Evolutionary conservation across 2,329 filamentous ascomycete species (phyloP).

Genomic region (Metarhizium brunneum): DNA sequence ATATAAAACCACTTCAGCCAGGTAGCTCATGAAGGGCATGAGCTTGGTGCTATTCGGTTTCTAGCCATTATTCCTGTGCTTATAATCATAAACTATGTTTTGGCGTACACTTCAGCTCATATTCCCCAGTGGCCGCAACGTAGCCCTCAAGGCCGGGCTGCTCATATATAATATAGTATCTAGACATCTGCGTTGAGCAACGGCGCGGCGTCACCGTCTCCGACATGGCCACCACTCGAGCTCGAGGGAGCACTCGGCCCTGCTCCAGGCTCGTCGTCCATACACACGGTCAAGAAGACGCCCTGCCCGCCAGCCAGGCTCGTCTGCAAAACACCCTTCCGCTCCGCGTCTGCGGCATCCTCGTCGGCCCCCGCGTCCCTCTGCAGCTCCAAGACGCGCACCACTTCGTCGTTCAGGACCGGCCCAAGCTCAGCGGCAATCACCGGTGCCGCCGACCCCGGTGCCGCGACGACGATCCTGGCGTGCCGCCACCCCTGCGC

Average conservation of each 20-base stretch:
- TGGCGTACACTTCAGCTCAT: background rate
- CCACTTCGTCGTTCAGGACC: background rate
- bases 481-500: background rate
- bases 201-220: no score
- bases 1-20: constrained; percentile 17
- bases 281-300: constrained; percentile 16
- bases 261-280: constrained; percentile 2
- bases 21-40: constrained; percentile 6
- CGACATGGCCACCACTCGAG: no score
- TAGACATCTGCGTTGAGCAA: no score
- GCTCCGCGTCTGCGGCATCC: constrained; percentile 11
- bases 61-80: background rate
- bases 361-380: constrained; percentile 6
- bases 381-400: background rate
- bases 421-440: background rate
- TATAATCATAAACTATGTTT: background rate
- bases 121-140: no score
- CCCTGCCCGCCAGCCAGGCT: constrained; percentile 7
- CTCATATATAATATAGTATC: no score
- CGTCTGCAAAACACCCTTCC: constrained; percentile 14
- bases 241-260: no score
- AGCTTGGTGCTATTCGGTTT: constrained; percentile 5
- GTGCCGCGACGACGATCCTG: background rate
- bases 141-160: no score
- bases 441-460: background rate